Evolutionary conservation across 495 filamentous ascomycete genomes (phyloP), one percentile per base, ranked within the genome.

Genomic region (Penicillium mononematosum): DNA sequence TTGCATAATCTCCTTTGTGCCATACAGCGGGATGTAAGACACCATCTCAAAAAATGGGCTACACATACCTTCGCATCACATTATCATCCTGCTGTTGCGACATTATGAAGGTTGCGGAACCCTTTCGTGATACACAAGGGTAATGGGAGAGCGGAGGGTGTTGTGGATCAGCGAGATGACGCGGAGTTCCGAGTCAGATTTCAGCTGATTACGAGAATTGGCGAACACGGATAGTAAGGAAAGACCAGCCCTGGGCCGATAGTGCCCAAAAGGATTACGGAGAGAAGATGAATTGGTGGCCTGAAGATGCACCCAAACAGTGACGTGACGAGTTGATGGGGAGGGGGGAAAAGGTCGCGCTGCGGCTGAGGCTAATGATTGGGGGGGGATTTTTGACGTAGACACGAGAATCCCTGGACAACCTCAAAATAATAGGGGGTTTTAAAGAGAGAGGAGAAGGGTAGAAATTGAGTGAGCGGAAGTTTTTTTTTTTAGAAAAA

Each of bases 1-100:
- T 34, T 41, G 36, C 36, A 39, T 39, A 39, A 39, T 25, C 32
- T 17, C 49, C 24, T 19, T 10, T 10, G 12, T 10, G 12, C 14
- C 31, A 38, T 50, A 7, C 24, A 46, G 27, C 42, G 19, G 53
- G 51, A 20, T 47, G 52, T 50, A 56, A 53, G 47, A 64, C 45
- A 58, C 47, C 39, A 45, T 38, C 43, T 17, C 22, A 32, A 45
- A 32, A 42, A 41, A 27, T 32, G 27, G 48, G 55, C 50, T 53
- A 60, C 56, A 77, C 80, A 56, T 83, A 88, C 85, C 85, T 84
- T 80, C 85, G 83, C 78, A 88, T 88, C 38, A 86, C 84, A 81
- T 88, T 88, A 58, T 85, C 82, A 43, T 71, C 75, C 63, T 77
- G 77, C 70, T 80, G 82, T 70, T 86, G 83, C 43, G 83, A 80